Base-by-base conservation (phyloP, 345 rosid species). In the Pseudoturritis turrita region DNA sequence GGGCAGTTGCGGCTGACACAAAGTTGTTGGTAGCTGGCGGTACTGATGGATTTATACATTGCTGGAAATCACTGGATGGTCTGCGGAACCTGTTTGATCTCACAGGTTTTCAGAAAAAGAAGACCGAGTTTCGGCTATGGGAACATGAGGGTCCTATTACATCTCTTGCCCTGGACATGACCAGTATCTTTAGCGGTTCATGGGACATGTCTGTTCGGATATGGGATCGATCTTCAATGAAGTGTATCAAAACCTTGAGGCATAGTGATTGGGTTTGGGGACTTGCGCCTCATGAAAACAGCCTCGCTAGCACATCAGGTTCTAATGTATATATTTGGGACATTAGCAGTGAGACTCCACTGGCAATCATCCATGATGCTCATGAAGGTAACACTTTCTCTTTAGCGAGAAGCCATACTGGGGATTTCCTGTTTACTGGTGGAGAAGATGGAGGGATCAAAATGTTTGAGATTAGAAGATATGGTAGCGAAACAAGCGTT, bases 151-250 rank as follows among this genome's bases (percentile, higher is more conserved):
- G 97, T 22, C 95, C 98, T 12, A 76, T 94, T 71, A 90, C 95
- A 26, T 91, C 82, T 58, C 87, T 94, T 68, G 91, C 91, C 21
- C 60, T 94, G 83, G 97, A 94, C 67, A 75, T 73, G 41, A 71
- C 66, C 11, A 83, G 78, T 78, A 84, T 94, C 64, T 91, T 79
- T 51, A 94, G 97, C 29, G 92, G 97, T 57, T 91, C 98, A 3
- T 94, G 97, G 98, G 98, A 94, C 77, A 87, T 89, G 98, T 81
- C 97, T 37, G 91, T 91, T 68, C 85, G 97, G 43, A 58, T 94
- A 39, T 91, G 98, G 98, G 89, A 91, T 68, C 89, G 95, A 9
- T 61, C 88, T 17, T 87, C 86, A 2, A 66, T 89, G 73, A 85
- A 85, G 58, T 94, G 96, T 78, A 45, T 74, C 41, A 83, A 81